Base-by-base conservation (phyloP, 2,329 filamentous ascomycete genomes). In the Microdochium trichocladiopsis region DNA sequence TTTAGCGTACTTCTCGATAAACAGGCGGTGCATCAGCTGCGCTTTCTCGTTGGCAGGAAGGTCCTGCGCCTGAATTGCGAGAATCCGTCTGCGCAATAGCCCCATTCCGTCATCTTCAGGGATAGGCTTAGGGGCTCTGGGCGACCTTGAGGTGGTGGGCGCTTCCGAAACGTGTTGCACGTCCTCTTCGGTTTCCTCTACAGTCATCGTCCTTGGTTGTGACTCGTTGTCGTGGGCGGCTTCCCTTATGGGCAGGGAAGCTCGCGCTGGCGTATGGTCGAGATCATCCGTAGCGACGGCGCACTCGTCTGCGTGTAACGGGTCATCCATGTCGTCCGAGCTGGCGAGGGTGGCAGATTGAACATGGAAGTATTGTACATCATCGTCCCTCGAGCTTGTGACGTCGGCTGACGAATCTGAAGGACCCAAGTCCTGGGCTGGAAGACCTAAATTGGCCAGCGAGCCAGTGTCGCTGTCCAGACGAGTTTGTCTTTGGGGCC, bases 81-180 rank as follows among this genome's bases (percentile, higher is more conserved):
- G 77, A 57, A 94, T 90, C 56, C 81, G 82, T 57, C 72, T 76
- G 60, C 89, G 77, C 60, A 93, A 67, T 51, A 72, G 68, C 18
- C 79, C 75, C 85, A 90, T 92, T 47, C 89, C 89, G 73, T 94
- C 89, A 62, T 93, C 87, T 63, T 86, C 89, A 1, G 88, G 88
- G 41, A 90, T 65, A n/a, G n/a, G n/a, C n/a, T n/a, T n/a, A 41
- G 64, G 55, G 47, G 60, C 57, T 37, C n/a, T n/a, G n/a, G 56
- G 56, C 47, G 18, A 9, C 21, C 41, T 21, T 18, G 41, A 45
- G 4, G 41, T 16, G 22, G 12, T 22, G 22, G 41, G 18, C 6
- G 11, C 21, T 45, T 21, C 16, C 10, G 41, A 8, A 12, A 23
- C 41, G 12, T 23, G 12, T 45, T 22, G 41, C 41, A 18, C 4